Percentiles rank a stretch among this genome's conserved stretches.
Conservation (phyloP, 2,329 filamentous ascomycete species). For the Myriosclerotinia scirpicola region DNA sequence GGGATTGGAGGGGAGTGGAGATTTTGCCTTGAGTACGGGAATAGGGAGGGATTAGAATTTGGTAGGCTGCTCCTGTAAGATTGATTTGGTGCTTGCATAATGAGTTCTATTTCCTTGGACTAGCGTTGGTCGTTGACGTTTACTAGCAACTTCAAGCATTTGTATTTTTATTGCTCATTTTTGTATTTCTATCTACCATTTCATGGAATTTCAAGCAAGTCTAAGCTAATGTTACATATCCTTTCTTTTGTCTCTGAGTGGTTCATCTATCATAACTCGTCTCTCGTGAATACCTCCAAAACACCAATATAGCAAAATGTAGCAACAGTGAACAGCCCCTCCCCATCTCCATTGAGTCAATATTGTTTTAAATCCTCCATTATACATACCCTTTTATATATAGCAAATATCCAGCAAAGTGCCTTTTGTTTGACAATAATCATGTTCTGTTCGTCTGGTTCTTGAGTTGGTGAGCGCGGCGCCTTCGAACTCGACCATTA, state of each 20-base stretch:
- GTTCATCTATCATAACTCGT: neutral
- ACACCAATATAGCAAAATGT: neutral
- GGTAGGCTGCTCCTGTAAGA: too few relatives aligned
- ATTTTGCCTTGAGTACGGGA: conserved; percentile 51
- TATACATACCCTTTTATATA: neutral
- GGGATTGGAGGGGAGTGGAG: conserved; percentile 69
- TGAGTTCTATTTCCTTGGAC: neutral
- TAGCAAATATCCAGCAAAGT: neutral
- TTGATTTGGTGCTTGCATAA: neutral
- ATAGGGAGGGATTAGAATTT: neutral
- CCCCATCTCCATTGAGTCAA: neutral
- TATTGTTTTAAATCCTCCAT: neutral
- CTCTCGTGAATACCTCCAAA: neutral
- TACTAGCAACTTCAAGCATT: neutral
- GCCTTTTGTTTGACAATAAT: neutral
- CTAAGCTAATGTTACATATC: neutral
- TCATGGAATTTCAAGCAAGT: neutral
- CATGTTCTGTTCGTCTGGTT: rapidly evolving
- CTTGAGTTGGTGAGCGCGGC: neutral
- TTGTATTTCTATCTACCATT: neutral
- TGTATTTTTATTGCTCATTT: neutral
- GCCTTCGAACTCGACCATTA: neutral
- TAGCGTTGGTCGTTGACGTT: neutral
- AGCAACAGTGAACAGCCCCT: neutral
- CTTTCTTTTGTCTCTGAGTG: neutral